Evolutionary conservation across 805 yeast species (phyloP), one percentile per base, ranked within the genome.

Genomic region (Saturnispora sanitii): DNA sequence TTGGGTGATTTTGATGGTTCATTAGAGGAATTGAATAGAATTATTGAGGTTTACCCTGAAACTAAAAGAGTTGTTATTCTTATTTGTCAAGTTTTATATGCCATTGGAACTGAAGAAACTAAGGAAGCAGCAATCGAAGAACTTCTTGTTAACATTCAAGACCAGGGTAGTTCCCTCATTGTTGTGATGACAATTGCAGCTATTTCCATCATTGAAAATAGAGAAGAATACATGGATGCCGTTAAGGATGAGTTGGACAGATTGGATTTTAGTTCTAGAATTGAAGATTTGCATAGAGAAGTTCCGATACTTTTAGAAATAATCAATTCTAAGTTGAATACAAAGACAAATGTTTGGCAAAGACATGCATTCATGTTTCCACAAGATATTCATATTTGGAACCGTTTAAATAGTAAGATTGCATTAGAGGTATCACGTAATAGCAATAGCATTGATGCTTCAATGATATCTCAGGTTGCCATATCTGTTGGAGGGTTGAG

Each of bases 41-140:
- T 92, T n/a, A 61, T 87, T 34, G 69, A 64, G 20, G 52, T 60
- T 1, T 70, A 79, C 19, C 71, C 73, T 4, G 77, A 74, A 37
- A 75, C 82, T 4, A 76, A 72, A 47, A 71, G 79, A 45, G 68
- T 86, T n/a, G 77, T 85, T 13, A 73, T 80, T 6, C 60, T 90
- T 22, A 70, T 85, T 17, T 75, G 92, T 0, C 94, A 87, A 54
- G 81, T 88, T 1, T 65, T 92, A 37, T 82, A 80, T 63, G 84
- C 85, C 2, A 73, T 74, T 42, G 82, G 77, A n/a, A 72, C 77
- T 0, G 76, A 72, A n/a, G 92, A 82, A 4, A 77, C 92, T 1
- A 79, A 76, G 44, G 81, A 77, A 47, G 88, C 87, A 1, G 95
- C 96, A 0, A 54, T 83, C 35, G 95, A 87, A 50, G 95, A 86